A percentile compares a stretch with the other conserved stretches of the same genome.
Conservation (phyloP, 2,329 filamentous ascomycete genomes). For the Cladophialophora yegresii region DNA sequence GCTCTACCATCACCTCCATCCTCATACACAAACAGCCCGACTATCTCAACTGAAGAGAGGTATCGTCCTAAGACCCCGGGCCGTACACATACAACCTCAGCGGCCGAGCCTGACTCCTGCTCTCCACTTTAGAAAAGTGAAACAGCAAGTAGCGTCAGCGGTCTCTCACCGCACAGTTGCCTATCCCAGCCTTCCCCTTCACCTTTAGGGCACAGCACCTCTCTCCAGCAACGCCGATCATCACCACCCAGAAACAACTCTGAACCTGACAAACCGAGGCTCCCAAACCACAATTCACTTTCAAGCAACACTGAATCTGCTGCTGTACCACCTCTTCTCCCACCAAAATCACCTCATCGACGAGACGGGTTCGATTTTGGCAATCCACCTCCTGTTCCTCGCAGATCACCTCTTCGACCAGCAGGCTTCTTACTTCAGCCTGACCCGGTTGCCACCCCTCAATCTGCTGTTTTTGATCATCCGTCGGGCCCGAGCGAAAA, state of each 20-base stretch:
- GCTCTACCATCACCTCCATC: constrained; percentile 1
- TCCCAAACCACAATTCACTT: constrained; percentile 7
- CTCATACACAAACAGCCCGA: background rate
- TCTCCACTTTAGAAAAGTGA: constrained; percentile 8
- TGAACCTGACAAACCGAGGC: constrained; percentile 25
- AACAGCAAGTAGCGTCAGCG: background rate
- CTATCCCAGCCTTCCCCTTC: background rate
- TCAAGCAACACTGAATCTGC: background rate
- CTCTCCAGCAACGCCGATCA: constrained; percentile 3
- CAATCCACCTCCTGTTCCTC: constrained; percentile 17
- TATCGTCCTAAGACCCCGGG: background rate
- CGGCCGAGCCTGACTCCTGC: background rate
- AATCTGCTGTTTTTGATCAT: background rate
- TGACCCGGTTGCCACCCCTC: background rate
- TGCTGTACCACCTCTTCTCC: constrained; percentile 10
- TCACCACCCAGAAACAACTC: constrained; percentile 15
- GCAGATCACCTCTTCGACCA: constrained; percentile 21
- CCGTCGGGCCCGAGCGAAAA: constrained; percentile 12
- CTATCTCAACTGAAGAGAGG: constrained; percentile 1
- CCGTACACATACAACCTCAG: background rate
- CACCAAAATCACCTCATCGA: constrained; percentile 18
- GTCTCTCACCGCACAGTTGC: background rate
- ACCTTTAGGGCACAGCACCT: background rate
- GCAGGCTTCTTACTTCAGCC: background rate
- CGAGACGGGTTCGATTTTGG: background rate